These are phyloP conservation scores for Leccinum boreale DNA, from an alignment of 768 basidiomycete species.

Conservation along the genomic window DNA sequence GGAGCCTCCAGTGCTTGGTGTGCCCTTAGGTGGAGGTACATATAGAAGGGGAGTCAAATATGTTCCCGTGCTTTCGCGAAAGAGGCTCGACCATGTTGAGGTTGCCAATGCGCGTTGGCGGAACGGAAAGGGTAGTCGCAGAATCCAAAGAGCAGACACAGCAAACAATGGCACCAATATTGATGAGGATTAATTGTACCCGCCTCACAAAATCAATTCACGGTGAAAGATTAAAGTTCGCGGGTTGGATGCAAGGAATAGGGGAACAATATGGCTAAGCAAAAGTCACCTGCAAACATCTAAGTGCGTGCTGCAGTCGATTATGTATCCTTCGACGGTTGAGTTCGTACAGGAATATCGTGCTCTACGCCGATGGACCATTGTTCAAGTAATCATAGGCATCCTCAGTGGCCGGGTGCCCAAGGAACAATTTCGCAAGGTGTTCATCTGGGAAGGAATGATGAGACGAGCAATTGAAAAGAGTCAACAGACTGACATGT, in stretches of 20 bases:
- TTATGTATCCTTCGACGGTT: conserved; percentile 1
- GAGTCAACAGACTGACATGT: conserved; percentile 51
- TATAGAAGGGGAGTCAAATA: conserved; percentile 62
- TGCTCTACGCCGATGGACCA: conserved; percentile 28
- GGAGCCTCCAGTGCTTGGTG: conserved; percentile 35
- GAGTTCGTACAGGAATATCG: conserved; percentile 1
- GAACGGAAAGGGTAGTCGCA: conserved; percentile 56
- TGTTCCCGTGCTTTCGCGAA: conserved; percentile 60
- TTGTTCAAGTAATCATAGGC: conserved; percentile 68
- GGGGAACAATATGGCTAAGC: conserved; percentile 14
- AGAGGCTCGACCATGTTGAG: conserved; percentile 67
- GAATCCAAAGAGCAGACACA: conserved; percentile 33
- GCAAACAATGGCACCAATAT: neutral
- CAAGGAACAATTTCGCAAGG: conserved; percentile 60
- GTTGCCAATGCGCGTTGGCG: conserved; percentile 79
- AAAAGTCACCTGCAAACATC: conserved; percentile 12
- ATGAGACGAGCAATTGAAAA: neutral
- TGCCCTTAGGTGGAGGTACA: conserved; percentile 73
- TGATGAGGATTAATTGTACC: conserved; percentile 5
- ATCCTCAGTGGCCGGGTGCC: conserved; percentile 71
- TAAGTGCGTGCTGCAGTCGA: conserved; percentile 2
- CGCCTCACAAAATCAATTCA: neutral
- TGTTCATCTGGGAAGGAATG: conserved; percentile 46
- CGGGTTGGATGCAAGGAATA: conserved; percentile 12
- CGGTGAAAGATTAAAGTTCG: conserved; percentile 11